Conservation (phyloP, 805 yeast genomes). For the Kodamaea fukazawae region DNA sequence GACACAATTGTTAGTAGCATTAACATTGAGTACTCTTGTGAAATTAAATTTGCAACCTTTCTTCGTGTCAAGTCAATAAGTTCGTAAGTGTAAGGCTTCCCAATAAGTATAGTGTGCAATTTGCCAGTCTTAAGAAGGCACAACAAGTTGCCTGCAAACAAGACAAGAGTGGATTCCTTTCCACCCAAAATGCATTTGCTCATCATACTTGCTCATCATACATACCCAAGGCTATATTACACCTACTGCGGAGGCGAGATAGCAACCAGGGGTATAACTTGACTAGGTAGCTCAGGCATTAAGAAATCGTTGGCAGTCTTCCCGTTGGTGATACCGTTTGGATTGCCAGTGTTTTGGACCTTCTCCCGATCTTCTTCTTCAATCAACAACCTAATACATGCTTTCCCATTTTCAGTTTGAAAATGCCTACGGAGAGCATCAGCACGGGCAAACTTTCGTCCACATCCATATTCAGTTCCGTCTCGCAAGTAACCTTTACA, state of each 20-base stretch:
- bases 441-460: conserved; percentile 45
- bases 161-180: too few relatives aligned
- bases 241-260: conserved; percentile 38
- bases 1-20: too few relatives aligned
- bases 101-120: too few relatives aligned
- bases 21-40: too few relatives aligned
- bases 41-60: too few relatives aligned
- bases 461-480: conserved; percentile 43
- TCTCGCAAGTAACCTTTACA: conserved; percentile 60
- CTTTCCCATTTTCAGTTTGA: conserved; percentile 47
- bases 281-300: conserved; percentile 6
- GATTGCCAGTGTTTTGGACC: conserved; percentile 10
- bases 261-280: conserved; percentile 33
- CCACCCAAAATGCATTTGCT: too few relatives aligned
- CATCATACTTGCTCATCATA: too few relatives aligned
- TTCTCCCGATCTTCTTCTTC: conserved; percentile 40
- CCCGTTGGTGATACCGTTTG: conserved; percentile 8
- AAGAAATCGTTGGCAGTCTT: conserved; percentile 11
- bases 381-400: conserved; percentile 37
- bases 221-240: too few relatives aligned
- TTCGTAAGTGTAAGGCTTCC: too few relatives aligned
- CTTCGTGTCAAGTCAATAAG: too few relatives aligned
- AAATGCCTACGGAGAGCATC: conserved; percentile 46
- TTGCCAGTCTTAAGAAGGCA: too few relatives aligned
- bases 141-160: too few relatives aligned